Percentiles rank a stretch among this genome's conserved stretches.
These are phyloP conservation scores for Penicillium simplicissimum DNA, from an alignment of 495 filamentous ascomycete species.

Conservation along the genomic window DNA sequence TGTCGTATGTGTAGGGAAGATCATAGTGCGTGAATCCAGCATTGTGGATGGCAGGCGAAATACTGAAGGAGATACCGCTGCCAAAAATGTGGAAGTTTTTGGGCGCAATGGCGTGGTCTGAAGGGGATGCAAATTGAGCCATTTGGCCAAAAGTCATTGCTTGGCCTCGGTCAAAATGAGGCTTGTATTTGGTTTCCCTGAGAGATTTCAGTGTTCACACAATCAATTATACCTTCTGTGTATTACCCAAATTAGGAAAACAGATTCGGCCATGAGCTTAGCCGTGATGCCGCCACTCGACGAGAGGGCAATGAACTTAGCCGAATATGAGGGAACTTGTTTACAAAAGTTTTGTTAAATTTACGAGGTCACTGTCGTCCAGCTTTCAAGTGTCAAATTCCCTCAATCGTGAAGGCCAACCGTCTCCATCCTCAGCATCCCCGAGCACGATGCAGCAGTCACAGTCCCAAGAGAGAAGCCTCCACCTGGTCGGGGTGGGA, in stretches of 20 bases:
- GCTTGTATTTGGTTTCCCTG: too few species aligned
- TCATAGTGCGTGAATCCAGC: constrained; percentile 63
- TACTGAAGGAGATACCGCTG: constrained; percentile 62
- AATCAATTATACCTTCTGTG: neutral
- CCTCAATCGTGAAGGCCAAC: neutral
- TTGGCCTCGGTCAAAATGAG: too few species aligned
- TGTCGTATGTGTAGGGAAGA: constrained; percentile 64
- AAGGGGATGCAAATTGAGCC: neutral
- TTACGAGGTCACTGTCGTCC: neutral
- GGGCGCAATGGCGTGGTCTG: neutral
- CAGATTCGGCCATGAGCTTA: constrained; percentile 6
- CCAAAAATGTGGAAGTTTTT: constrained; percentile 58
- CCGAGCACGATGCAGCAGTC: neutral
- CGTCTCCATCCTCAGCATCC: neutral
- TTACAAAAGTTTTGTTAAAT: neutral
- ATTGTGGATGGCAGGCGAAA: constrained; percentile 71
- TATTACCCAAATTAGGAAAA: neutral
- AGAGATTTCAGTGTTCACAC: neutral
- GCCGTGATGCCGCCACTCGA: neutral
- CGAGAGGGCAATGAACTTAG: neutral
- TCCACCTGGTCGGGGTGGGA: constrained; percentile 44
- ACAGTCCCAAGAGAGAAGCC: constrained; percentile 14
- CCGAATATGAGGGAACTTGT: neutral
- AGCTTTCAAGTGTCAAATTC: neutral
- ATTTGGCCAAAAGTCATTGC: neutral